These are phyloP conservation scores for Mycena vulgaris DNA, from an alignment of 768 basidiomycete species.

Conservation along the genomic window DNA sequence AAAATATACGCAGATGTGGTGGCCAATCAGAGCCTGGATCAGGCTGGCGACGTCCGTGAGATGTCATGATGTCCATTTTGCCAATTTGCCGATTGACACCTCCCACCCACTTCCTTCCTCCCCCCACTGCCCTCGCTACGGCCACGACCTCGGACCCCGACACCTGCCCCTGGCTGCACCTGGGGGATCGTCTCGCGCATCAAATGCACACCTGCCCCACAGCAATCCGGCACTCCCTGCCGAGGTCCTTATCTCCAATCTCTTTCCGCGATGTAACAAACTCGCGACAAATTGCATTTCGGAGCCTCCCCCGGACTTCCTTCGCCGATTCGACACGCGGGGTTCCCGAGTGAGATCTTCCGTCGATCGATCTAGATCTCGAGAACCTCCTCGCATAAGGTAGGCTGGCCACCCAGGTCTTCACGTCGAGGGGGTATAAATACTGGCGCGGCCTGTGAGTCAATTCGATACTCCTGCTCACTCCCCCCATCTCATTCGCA, in stretches of 20 bases:
- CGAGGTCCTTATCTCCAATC: not conserved
- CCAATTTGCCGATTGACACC: not conserved
- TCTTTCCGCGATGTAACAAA: not conserved
- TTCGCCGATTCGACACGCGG: not conserved
- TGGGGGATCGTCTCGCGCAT: not conserved
- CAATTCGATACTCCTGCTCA: not conserved
- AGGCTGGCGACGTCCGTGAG: not conserved
- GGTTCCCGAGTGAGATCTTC: not conserved
- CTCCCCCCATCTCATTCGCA: not conserved
- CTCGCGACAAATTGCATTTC: not conserved
- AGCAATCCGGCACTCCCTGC: not conserved
- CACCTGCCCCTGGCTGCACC: not conserved
- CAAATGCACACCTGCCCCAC: not conserved
- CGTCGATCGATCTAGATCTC: not conserved
- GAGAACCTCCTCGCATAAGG: not conserved
- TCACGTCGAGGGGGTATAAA: not conserved
- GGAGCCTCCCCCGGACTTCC: not conserved
- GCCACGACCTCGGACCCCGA: too few relatives aligned
- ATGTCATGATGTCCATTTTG: not conserved
- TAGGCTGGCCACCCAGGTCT: not conserved
- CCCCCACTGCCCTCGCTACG: not conserved
- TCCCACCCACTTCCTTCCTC: not conserved
- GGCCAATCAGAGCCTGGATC: not conserved
- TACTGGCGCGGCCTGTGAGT: not conserved
- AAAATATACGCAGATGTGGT: not conserved